Conservation (phyloP, 495 filamentous ascomycete species). For the Penicillium malachiteum region DNA sequence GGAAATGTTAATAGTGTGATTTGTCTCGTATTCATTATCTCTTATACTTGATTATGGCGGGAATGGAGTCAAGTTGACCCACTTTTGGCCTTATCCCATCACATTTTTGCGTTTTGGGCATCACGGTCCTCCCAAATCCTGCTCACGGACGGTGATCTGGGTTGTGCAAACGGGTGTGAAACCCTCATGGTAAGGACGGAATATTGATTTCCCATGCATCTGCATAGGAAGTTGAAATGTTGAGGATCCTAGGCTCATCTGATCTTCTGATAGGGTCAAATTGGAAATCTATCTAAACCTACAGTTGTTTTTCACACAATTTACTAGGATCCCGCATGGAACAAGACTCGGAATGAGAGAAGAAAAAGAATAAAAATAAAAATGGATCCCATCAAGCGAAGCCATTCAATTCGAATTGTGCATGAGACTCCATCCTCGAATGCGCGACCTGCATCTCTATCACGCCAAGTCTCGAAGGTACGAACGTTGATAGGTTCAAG, state of each 20-base stretch:
- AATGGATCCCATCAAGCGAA: not conserved
- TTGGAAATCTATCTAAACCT: not conserved
- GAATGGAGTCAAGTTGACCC: no score
- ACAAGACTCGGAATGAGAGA: not conserved
- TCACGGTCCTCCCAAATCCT: no score
- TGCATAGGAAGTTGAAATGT: no score
- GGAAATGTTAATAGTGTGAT: no score
- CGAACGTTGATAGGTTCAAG: constrained; percentile 21
- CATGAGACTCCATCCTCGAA: constrained; percentile 15
- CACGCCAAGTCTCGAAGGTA: constrained; percentile 21
- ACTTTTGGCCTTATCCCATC: no score
- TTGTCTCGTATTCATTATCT: no score
- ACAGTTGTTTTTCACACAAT: not conserved
- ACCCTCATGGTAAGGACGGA: not conserved
- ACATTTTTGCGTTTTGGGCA: no score
- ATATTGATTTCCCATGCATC: not conserved
- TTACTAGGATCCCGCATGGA: not conserved
- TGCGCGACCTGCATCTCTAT: constrained; percentile 27
- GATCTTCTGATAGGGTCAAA: constrained; percentile 17
- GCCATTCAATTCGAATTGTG: constrained; percentile 12
- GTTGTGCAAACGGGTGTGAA: not conserved
- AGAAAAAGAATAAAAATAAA: not conserved
- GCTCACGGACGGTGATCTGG: no score
- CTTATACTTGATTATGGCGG: no score
- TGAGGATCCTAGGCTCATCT: constrained; percentile 9